These are phyloP conservation scores for Sherardia arvensis DNA, from an alignment of 257 asterid species.

Conservation along the genomic window DNA sequence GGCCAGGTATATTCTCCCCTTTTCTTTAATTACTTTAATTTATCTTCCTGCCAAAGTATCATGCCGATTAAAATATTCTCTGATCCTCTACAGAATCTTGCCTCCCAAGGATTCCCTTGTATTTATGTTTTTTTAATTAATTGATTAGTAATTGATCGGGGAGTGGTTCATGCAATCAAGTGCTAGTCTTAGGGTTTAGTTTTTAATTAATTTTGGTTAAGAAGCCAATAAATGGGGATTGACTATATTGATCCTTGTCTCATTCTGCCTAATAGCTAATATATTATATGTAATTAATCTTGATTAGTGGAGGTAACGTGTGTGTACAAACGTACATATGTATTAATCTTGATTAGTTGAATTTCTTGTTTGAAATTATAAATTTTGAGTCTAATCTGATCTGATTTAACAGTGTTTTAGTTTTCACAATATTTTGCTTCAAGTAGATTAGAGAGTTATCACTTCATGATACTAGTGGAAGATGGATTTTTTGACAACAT, in stretches of 20 bases:
- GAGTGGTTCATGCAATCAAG: neutral
- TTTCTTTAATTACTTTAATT: neutral
- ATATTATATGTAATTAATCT: neutral
- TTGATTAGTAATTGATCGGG: neutral
- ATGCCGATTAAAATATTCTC: neutral
- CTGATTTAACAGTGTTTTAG: neutral
- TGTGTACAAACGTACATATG: neutral
- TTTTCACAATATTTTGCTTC: no score
- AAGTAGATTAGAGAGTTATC: no score
- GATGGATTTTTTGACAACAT: no score
- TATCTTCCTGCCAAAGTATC: neutral
- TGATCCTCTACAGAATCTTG: neutral
- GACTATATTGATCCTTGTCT: neutral
- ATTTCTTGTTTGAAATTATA: neutral
- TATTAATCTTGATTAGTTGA: neutral
- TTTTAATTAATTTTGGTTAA: neutral
- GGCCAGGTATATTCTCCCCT: neutral
- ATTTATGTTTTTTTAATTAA: neutral
- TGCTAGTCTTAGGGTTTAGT: neutral
- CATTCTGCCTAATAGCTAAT: neutral
- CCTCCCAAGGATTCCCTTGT: neutral
- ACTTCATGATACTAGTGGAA: no score
- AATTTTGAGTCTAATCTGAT: no score
- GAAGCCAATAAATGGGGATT: neutral
- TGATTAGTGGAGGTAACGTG: neutral